Conservation (phyloP, 805 yeast species). For the Tetrapisispora pingtungensis region DNA sequence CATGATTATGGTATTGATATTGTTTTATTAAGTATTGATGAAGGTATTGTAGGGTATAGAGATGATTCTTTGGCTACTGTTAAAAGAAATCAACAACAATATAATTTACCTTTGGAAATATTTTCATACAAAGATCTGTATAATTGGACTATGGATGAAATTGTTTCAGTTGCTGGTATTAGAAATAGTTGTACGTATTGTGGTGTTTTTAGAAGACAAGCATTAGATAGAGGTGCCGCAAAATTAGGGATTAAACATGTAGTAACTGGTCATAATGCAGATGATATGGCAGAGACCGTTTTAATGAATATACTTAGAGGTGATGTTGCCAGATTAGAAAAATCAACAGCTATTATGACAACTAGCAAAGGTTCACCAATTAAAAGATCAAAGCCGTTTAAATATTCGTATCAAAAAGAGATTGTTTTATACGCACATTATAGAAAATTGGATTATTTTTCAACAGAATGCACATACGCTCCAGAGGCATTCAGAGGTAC, state of each 20-base stretch:
- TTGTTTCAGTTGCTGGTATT: constrained; percentile 88
- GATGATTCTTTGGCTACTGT: constrained; percentile 97
- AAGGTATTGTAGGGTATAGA: constrained; percentile 93
- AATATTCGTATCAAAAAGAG: constrained; percentile 93
- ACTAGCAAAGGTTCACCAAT: constrained; percentile 78
- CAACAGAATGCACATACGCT: constrained; percentile 96
- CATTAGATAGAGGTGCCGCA: constrained; percentile 90
- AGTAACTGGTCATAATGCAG: constrained; percentile 98
- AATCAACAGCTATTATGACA: constrained; percentile 79
- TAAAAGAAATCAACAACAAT: constrained; percentile 81
- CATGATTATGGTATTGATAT: constrained; percentile 81
- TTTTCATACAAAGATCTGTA: constrained; percentile 82
- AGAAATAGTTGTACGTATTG: constrained; percentile 95
- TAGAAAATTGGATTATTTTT: constrained; percentile 86
- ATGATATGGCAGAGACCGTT: constrained; percentile 98
- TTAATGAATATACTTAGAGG: constrained; percentile 91
- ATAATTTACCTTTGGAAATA: constrained; percentile 66
- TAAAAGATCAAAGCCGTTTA: constrained; percentile 90
- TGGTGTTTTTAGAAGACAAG: constrained; percentile 94
- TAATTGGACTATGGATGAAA: constrained; percentile 98
- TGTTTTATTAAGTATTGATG: constrained; percentile 81
- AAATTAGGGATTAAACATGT: constrained; percentile 78
- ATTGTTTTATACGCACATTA: constrained; percentile 96
- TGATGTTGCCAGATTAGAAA: constrained; percentile 87
- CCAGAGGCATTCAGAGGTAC: constrained; percentile 99